These are phyloP conservation scores for Lenwebbia sp. DNA, from an alignment of 345 rosid species.

Conservation along the genomic window DNA sequence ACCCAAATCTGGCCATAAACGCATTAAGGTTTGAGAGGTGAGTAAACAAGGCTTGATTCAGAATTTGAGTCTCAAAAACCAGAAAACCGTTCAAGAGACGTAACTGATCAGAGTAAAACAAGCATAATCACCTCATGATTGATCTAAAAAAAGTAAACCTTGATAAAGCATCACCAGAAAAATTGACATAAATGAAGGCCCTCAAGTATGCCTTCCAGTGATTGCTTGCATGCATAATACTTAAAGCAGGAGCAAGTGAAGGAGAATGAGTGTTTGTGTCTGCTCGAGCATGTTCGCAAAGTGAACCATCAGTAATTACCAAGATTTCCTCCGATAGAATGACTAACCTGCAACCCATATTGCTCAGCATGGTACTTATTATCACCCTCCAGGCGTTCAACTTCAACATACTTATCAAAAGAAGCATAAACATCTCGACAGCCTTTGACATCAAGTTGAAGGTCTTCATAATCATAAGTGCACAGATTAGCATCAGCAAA, in stretches of 20 bases:
- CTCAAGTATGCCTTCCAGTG: background rate
- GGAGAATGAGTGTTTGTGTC: background rate
- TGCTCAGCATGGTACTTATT: conserved; percentile 91
- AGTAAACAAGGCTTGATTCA: background rate
- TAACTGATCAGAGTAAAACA: background rate
- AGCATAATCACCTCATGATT: background rate
- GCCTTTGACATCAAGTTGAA: conserved; percentile 98
- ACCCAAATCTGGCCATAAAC: background rate
- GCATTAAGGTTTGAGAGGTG: background rate
- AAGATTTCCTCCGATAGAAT: background rate
- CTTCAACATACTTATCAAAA: conserved; percentile 96
- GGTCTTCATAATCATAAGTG: conserved; percentile 35
- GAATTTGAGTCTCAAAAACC: background rate
- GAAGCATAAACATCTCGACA: conserved; percentile 96
- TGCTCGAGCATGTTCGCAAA: background rate
- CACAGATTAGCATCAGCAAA: background rate
- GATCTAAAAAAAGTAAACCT: background rate
- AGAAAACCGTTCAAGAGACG: background rate
- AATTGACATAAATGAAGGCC: background rate
- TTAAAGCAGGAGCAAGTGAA: background rate
- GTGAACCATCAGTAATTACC: background rate
- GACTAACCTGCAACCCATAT: conserved; percentile 81
- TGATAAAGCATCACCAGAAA: background rate
- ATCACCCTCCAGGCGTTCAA: conserved; percentile 95
- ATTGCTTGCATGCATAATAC: background rate